phyloP scores from a whole-genome alignment of 176 grass and related monocot species.

The Phoenix roebelenii region DNA sequence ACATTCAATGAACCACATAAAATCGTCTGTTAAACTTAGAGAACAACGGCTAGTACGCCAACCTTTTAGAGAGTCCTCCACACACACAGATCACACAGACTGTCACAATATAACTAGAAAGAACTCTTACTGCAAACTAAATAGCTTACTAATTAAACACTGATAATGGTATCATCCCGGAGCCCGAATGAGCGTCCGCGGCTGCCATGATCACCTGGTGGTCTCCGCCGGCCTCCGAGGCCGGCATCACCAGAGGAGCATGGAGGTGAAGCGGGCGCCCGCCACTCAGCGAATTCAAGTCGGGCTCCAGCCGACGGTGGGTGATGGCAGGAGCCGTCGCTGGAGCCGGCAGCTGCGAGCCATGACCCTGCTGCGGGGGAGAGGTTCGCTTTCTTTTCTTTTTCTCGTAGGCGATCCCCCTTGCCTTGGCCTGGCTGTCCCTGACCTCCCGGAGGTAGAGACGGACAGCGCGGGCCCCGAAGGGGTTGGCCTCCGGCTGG shows the following conservation, averaged over 20 bases:
- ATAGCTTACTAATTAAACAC: constrained; percentile 9
- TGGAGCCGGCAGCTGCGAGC: neutral
- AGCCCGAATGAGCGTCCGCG: neutral
- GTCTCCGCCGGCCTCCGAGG: neutral
- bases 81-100: too few relatives aligned
- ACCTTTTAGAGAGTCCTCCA: too few relatives aligned
- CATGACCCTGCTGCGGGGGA: neutral
- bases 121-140: too few relatives aligned
- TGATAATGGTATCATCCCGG: constrained; percentile 5
- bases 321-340: neutral
- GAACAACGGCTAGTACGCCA: too few relatives aligned
- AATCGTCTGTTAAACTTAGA: too few relatives aligned
- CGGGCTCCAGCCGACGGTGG: too few relatives aligned
- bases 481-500: constrained; percentile 56
- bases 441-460: constrained; percentile 64
- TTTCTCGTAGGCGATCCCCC: constrained; percentile 25
- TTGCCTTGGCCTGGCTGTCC: constrained; percentile 20
- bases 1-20: too few relatives aligned
- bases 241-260: neutral
- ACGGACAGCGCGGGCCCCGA: constrained; percentile 50
- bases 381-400: neutral
- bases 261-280: neutral
- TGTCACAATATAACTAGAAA: too few relatives aligned
- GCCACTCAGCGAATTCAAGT: neutral
- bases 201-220: neutral